A percentile compares a stretch with the other conserved stretches of the same genome.
These are phyloP conservation scores for Miscanthus sacchariflorus DNA, from an alignment of 202 grass and related monocot genomes.

Conservation along the genomic window DNA sequence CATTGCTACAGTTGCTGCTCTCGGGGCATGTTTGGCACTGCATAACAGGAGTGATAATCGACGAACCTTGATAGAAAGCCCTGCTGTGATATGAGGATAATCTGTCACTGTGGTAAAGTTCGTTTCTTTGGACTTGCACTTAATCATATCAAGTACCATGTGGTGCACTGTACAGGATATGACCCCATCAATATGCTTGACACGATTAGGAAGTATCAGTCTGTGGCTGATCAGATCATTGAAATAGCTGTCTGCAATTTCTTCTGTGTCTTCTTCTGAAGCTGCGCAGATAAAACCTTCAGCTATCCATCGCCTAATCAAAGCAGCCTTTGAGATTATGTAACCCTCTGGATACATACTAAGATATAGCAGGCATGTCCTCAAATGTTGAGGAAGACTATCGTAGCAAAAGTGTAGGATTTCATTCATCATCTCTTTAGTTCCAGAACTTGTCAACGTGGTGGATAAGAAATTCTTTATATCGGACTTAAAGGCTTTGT, in stretches of 20 bases:
- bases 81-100: neutral
- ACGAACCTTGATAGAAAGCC: neutral
- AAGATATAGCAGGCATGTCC: neutral
- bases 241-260: neutral
- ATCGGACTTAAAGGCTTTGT: no score
- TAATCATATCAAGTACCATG: neutral
- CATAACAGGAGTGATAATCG: neutral
- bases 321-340: neutral
- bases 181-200: neutral
- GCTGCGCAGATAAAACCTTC: neutral
- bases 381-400: neutral
- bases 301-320: neutral
- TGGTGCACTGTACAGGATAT: neutral
- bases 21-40: neutral
- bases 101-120: neutral
- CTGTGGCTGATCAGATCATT: neutral
- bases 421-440: neutral
- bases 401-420: neutral
- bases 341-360: neutral
- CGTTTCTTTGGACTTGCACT: neutral
- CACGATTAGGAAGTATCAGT: neutral
- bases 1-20: no score
- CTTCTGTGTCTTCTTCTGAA: neutral
- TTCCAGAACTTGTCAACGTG: no score
- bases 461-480: no score